Percentiles rank a stretch among this genome's conserved stretches.
Conservation (phyloP, 2,329 filamentous ascomycete genomes). For the Scedosporium boydii region DNA sequence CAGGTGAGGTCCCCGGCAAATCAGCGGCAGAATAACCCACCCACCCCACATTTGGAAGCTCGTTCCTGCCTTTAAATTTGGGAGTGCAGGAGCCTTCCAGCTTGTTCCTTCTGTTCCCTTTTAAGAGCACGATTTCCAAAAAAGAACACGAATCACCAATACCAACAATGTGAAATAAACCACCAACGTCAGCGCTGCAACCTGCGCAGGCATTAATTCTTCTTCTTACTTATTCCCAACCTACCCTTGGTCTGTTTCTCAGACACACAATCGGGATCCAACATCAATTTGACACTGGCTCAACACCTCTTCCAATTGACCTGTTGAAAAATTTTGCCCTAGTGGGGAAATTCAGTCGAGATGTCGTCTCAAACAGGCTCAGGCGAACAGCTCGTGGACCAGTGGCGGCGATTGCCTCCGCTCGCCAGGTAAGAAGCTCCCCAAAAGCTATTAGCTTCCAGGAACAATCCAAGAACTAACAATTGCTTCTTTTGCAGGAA, state of each 20-base stretch:
- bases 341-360: constrained; percentile 9
- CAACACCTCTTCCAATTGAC: background rate
- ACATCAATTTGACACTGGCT: background rate
- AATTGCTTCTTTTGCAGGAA: constrained; percentile 39
- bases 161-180: constrained; percentile 7
- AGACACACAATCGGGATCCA: background rate
- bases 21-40: constrained; percentile 4
- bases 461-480: constrained; percentile 11
- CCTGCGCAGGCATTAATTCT: constrained; percentile 11
- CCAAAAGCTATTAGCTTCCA: background rate
- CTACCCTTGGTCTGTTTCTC: background rate
- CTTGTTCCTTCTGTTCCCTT: constrained; percentile 10
- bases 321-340: background rate
- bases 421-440: constrained; percentile 28
- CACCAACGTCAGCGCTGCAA: constrained; percentile 10
- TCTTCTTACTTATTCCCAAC: background rate
- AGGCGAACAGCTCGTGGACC: constrained; percentile 12
- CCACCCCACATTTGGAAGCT: constrained; percentile 10
- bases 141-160: constrained; percentile 13
- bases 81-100: constrained; percentile 11
- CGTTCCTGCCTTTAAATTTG: constrained; percentile 5
- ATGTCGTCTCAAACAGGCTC: constrained; percentile 7
- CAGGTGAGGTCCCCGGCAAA: background rate
- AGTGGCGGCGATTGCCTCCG: constrained; percentile 30
- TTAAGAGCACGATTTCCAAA: background rate